Conservation (phyloP, 1,139 yeast genomes). For the Blastobotrys buckinghamii region DNA sequence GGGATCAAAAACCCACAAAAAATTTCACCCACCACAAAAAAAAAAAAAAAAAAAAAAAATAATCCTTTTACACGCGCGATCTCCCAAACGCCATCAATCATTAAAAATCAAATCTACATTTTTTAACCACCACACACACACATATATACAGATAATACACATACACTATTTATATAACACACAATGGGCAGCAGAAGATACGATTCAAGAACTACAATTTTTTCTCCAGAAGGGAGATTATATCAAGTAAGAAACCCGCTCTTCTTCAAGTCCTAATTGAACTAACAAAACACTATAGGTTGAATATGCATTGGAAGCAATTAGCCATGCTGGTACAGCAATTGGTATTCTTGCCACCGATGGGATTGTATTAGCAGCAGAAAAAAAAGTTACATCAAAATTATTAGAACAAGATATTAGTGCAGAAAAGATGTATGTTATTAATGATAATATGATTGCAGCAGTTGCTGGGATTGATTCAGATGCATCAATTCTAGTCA, state of each 20-base stretch:
- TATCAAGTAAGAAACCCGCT: slow-evolving; percentile 64
- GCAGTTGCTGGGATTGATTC: slow-evolving; percentile 99
- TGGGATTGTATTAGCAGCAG: slow-evolving; percentile 96
- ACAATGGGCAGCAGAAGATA: slow-evolving; percentile 65
- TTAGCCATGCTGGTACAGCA: slow-evolving; percentile 96
- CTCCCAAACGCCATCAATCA: not conserved
- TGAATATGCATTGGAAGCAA: slow-evolving; percentile 96
- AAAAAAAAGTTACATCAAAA: slow-evolving; percentile 88
- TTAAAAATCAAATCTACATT: too few species aligned
- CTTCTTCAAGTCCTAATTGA: not conserved
- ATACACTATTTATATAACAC: not conserved
- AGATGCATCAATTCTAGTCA: slow-evolving; percentile 88
- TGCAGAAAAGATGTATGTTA: slow-evolving; percentile 84
- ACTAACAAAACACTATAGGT: slow-evolving; percentile 40
- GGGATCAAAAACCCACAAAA: not conserved
- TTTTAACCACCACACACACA: slow-evolving; percentile 1
- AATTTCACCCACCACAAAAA: not conserved
- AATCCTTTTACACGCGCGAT: too few species aligned
- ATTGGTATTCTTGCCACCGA: slow-evolving; percentile 88
- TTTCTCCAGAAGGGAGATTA: slow-evolving; percentile 96
- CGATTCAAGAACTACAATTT: slow-evolving; percentile 97
- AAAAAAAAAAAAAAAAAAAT: slow-evolving; percentile 2
- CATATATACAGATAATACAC: too few species aligned
- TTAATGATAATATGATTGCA: slow-evolving; percentile 78
- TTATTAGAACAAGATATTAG: slow-evolving; percentile 89